These are phyloP conservation scores for Tolypocladium sp. DNA, from an alignment of 2,329 filamentous ascomycete species.

Conservation along the genomic window DNA sequence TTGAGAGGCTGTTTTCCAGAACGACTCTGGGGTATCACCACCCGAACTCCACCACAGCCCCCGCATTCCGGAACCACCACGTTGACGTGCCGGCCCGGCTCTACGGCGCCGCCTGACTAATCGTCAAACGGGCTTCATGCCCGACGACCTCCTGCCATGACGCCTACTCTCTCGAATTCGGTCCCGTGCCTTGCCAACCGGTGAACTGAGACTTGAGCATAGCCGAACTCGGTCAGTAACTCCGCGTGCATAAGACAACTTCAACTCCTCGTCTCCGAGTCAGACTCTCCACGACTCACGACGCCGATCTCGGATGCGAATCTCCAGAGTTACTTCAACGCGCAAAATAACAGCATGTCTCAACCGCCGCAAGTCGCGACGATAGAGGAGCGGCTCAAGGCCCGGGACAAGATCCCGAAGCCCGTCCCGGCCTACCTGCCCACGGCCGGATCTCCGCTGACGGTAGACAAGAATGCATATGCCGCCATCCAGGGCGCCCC, in stretches of 20 bases:
- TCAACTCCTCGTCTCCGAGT: neutral
- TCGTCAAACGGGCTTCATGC: neutral
- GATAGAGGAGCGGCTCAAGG: conserved; percentile 27
- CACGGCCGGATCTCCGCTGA: conserved; percentile 30
- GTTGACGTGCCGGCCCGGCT: neutral
- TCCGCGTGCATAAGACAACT: neutral
- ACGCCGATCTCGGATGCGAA: neutral
- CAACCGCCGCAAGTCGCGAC: conserved; percentile 4
- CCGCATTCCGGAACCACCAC: neutral
- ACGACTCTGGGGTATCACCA: neutral
- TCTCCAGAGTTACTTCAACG: neutral
- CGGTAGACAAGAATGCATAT: conserved; percentile 42
- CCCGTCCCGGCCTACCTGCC: conserved; percentile 41
- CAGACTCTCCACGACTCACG: neutral
- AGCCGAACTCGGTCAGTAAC: neutral
- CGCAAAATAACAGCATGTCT: conserved; percentile 4
- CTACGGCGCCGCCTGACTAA: neutral
- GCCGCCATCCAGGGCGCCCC: conserved; percentile 46
- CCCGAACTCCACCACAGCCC: neutral
- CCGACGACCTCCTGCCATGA: neutral
- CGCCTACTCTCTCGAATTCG: neutral
- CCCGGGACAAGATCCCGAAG: conserved; percentile 34
- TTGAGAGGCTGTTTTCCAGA: neutral
- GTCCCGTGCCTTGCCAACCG: neutral
- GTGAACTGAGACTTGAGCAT: neutral